These are phyloP conservation scores for Scheffersomyces stambukii DNA, from an alignment of 1,139 yeast genomes.

Conservation along the genomic window DNA sequence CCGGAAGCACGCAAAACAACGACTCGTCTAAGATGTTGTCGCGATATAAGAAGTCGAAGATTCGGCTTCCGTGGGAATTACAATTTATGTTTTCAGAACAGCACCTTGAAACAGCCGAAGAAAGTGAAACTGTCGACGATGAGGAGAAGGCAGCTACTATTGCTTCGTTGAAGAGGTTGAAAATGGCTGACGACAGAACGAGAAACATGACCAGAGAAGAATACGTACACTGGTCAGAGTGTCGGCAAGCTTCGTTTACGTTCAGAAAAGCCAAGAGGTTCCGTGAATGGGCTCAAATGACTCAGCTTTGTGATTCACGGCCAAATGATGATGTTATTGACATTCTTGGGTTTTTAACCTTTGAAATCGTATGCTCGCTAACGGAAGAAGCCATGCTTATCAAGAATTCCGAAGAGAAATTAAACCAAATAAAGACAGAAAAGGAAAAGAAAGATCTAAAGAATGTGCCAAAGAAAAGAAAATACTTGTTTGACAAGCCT, in stretches of 20 bases:
- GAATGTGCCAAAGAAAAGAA: constrained; percentile 35
- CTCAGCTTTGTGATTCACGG: constrained; percentile 79
- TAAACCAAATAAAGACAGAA: constrained; percentile 29
- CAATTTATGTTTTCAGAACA: constrained; percentile 92
- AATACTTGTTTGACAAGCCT: constrained; percentile 84
- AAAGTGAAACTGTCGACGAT: constrained; percentile 76
- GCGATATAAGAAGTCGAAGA: constrained; percentile 71
- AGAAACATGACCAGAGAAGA: constrained; percentile 93
- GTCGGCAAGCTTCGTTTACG: constrained; percentile 96
- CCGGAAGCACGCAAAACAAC: constrained; percentile 27
- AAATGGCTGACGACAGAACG: constrained; percentile 93
- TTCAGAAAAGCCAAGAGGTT: constrained; percentile 89
- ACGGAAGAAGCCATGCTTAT: constrained; percentile 89
- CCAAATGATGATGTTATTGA: constrained; percentile 97
- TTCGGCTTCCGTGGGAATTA: constrained; percentile 92
- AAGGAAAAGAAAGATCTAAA: constrained; percentile 18
- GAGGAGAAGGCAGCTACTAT: constrained; percentile 86
- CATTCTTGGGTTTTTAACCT: constrained; percentile 89
- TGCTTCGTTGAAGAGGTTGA: constrained; percentile 81
- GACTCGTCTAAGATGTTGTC: constrained; percentile 54
- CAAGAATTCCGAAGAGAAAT: constrained; percentile 61
- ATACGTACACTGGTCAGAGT: constrained; percentile 98
- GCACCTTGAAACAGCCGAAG: constrained; percentile 78
- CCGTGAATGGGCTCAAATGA: constrained; percentile 93
- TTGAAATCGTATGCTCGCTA: constrained; percentile 91